Percentiles rank a stretch among this genome's conserved stretches.
phyloP scores from a whole-genome alignment of 1,139 yeast species.

The Diutina ranongensis region DNA sequence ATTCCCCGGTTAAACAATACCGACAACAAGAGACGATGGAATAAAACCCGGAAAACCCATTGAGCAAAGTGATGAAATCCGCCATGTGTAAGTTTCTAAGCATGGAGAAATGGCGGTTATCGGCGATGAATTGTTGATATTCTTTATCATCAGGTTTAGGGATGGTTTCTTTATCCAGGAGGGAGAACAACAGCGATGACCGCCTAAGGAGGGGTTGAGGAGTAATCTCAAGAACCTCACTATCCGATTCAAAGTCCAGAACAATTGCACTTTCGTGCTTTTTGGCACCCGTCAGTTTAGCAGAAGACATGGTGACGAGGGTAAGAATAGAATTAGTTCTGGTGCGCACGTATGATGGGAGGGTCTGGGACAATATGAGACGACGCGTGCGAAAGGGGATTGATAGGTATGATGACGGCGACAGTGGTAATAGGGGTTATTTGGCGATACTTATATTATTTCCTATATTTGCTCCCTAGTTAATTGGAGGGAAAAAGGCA shows the following conservation, averaged over 20 bases:
- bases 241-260: constrained; percentile 4
- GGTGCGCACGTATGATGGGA: not conserved
- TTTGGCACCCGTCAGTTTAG: not conserved
- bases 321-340: not conserved
- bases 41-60: constrained; percentile 85
- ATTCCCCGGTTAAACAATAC: constrained; percentile 55
- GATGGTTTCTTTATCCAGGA: constrained; percentile 28
- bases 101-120: constrained; percentile 68
- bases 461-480: too few species aligned
- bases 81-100: constrained; percentile 84
- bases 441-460: too few species aligned
- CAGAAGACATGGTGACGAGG: not conserved
- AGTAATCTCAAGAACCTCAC: not conserved
- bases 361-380: too few species aligned
- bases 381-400: too few species aligned
- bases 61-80: constrained; percentile 84
- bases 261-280: not conserved
- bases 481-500: too few species aligned
- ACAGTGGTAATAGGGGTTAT: too few species aligned
- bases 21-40: constrained; percentile 79
- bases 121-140: constrained; percentile 66
- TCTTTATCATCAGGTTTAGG: constrained; percentile 64
- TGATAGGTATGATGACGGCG: too few species aligned
- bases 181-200: constrained; percentile 30
- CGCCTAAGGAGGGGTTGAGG: constrained; percentile 23